Base-by-base conservation (phyloP, 2,329 filamentous ascomycete species). In the Macrophomina pseudophaseolina region DNA sequence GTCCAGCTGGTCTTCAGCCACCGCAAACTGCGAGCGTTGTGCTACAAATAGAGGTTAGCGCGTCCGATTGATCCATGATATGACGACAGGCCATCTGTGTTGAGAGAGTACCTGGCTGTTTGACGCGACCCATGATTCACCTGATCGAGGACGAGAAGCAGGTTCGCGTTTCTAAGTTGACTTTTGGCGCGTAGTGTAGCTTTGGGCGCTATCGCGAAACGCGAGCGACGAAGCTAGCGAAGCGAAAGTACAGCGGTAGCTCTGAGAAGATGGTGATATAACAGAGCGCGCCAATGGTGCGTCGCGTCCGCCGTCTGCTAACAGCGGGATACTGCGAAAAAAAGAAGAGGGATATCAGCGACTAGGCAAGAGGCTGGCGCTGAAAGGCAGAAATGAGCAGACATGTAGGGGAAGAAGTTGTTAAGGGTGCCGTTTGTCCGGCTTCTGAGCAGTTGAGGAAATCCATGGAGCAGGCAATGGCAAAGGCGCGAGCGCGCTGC, bases 81-180 rank as follows among this genome's bases (percentile, higher is more conserved):
- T 30, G 14, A 35, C 1, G 33, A 2, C 3, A 5, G 2, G 16
- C 14, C 9, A 23, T n/a, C 3, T 33, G n/a, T 54, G 33, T 12
- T 3, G 23, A 18, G 12, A 4, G 16, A 23, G 9, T 44, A 46
- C 54, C 54, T 5, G 38, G n/a, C 14, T 44, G 38, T 7, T 58
- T 58, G 18, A 58, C 18, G 23, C 54, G 54, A 16, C 54, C 54
- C 54, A 58, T 58, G n/a, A n/a, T 58, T 18, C 6, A 4, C 35
- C n/a, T 23, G 23, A 23, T 23, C 23, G 23, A 23, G 23, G 23
- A 23, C 23, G 23, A 23, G 23, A 23, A 23, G 23, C 23, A 23
- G 23, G 23, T 23, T 23, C 23, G 23, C 23, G 23, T 23, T 23
- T 23, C 23, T 23, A 23, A 23, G 23, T 23, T 23, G 23, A 23